Conservation (phyloP, 768 basidiomycete species). For the Sistotremastrum niveocremeum region DNA sequence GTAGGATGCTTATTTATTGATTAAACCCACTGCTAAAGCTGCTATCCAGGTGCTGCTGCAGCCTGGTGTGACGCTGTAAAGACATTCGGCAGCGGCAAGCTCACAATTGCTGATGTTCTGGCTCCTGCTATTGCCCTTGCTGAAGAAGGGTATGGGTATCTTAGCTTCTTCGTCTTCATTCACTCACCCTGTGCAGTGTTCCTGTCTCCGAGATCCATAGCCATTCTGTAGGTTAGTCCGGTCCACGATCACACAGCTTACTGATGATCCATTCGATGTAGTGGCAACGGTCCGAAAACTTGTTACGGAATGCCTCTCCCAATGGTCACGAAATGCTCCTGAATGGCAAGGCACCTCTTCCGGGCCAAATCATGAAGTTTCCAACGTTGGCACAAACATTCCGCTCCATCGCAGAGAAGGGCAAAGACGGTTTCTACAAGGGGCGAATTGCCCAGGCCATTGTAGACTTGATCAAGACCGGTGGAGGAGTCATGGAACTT, state of each 20-base stretch:
- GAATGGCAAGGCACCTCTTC: constrained; percentile 67
- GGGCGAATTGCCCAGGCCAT: constrained; percentile 84
- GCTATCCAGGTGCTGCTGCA: constrained; percentile 65
- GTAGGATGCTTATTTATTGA: constrained; percentile 18
- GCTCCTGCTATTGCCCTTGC: constrained; percentile 85
- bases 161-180: neutral
- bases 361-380: constrained; percentile 73
- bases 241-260: constrained; percentile 1
- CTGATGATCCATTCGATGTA: constrained; percentile 9
- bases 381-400: constrained; percentile 79
- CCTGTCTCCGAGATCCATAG: constrained; percentile 81
- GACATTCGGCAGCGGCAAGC: constrained; percentile 63
- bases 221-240: constrained; percentile 27
- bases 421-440: constrained; percentile 89
- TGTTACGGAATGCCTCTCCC: constrained; percentile 74
- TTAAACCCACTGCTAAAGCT: constrained; percentile 1
- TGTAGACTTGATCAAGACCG: constrained; percentile 68
- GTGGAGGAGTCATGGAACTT: constrained; percentile 88
- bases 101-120: constrained; percentile 57
- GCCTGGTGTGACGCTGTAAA: constrained; percentile 90
- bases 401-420: constrained; percentile 61
- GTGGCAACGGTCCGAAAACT: constrained; percentile 45
- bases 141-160: constrained; percentile 62
- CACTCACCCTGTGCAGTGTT: constrained; percentile 31
- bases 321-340: constrained; percentile 80